Evolutionary conservation across 768 basidiomycete genomes (phyloP), one percentile per base, ranked within the genome.

Genomic region (Calocybe cyanea): DNA sequence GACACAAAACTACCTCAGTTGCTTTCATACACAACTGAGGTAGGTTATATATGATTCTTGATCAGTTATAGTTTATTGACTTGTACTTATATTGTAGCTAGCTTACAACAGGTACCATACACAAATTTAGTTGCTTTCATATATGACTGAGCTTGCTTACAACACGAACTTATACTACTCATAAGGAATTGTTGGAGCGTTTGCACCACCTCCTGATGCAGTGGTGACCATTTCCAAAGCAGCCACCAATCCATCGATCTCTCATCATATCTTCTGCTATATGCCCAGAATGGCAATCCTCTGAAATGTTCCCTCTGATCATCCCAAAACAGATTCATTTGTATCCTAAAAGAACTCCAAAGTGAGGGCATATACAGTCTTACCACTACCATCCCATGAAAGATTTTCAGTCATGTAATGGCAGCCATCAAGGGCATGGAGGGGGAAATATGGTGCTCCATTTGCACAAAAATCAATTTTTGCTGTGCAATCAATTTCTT

Each of bases 161-260:
- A n/a, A n/a, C n/a, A n/a, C 2, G 46, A 38, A 47, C 25, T 36
- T 8, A 23, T n/a, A 32, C n/a, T 25, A 45, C 57, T 28, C 33
- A 7, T 34, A 90, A n/a, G 88, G 88, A 48, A 90, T 89, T 59
- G 62, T 68, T 10, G 87, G 87, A 23, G 88, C 88, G 32, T 86
- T 91, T 57, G 79, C 78, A 10, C 83, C 88, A 3, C 81, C 69
- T 6, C 81, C 84, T 3, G 64, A 64, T 20, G 78, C 76, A 11
- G 64, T 83, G 55, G 69, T 78, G 58, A 70, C 69, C 20, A 55
- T 90, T 52, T 73, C 77, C 17, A 67, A 72, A 37, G 37, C 68
- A 1, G 43, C 59, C 2, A 56, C 54, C 6, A 62, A 68, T 35
- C 32, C 67, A 11, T n/a, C n/a, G n/a, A n/a, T 49, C 54, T 18